Conservation (phyloP, 306 rosid species). For the Cucurbita maxima region DNA sequence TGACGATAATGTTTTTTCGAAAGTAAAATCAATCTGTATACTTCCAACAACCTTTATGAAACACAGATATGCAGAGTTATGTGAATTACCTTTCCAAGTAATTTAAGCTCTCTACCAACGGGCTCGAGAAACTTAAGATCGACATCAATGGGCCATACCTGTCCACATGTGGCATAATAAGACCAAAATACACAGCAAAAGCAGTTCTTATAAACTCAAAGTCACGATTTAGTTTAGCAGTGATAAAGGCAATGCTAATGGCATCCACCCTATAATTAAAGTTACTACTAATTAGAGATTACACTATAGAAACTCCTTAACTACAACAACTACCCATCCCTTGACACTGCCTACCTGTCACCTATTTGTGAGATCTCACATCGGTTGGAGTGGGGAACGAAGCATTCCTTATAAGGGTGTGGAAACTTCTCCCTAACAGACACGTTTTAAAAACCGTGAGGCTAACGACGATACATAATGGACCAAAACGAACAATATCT, state of each 20-base stretch:
- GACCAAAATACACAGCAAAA: neutral
- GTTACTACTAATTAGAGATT: neutral
- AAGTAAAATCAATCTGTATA: neutral
- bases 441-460: too few species aligned
- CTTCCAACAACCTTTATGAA: neutral
- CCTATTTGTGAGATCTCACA: too few species aligned
- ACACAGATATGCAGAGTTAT: neutral
- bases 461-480: too few species aligned
- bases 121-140: conserved; percentile 77
- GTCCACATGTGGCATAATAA: conserved; percentile 13
- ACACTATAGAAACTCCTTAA: neutral
- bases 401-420: too few species aligned
- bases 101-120: conserved; percentile 73
- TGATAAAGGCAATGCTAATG: neutral
- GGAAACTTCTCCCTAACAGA: too few species aligned
- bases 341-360: neutral
- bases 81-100: conserved; percentile 58
- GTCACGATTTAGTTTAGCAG: neutral
- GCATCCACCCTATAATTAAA: neutral
- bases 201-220: neutral
- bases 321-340: neutral
- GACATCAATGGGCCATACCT: conserved; percentile 81
- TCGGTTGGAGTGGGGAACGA: too few species aligned
- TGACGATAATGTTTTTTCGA: neutral
- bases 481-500: too few species aligned